These are phyloP conservation scores for Lyophyllum atratum DNA, from an alignment of 768 basidiomycete species.

Conservation along the genomic window DNA sequence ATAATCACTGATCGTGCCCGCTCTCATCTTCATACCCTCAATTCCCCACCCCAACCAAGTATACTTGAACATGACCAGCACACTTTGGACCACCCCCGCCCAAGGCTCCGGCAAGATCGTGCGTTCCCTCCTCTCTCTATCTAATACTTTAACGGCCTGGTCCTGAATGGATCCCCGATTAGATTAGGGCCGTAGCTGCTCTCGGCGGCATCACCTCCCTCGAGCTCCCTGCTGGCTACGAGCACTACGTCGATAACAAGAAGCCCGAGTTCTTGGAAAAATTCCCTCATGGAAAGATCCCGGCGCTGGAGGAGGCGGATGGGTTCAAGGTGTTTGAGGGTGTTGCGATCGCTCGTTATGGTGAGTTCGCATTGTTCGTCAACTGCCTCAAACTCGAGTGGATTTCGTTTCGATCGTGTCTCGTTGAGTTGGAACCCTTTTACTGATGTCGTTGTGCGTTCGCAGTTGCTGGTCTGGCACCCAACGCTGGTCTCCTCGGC, in stretches of 20 bases:
- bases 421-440: slow-evolving; percentile 2
- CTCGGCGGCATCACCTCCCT: slow-evolving; percentile 54
- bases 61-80: slow-evolving; percentile 55
- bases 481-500: slow-evolving; percentile 81
- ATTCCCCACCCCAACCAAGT: slow-evolving; percentile 16
- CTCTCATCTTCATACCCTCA: not conserved
- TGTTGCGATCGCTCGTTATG: slow-evolving; percentile 79
- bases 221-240: slow-evolving; percentile 53
- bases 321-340: slow-evolving; percentile 83
- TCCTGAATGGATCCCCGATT: slow-evolving; percentile 5
- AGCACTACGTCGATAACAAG: slow-evolving; percentile 66
- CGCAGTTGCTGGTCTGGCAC: slow-evolving; percentile 75
- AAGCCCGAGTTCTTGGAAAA: slow-evolving; percentile 70
- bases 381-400: no score
- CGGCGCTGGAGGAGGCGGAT: slow-evolving; percentile 74
- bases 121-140: slow-evolving; percentile 22
- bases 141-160: not conserved
- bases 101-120: slow-evolving; percentile 52
- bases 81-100: slow-evolving; percentile 53
- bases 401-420: slow-evolving; percentile 22
- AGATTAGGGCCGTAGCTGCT: slow-evolving; percentile 62
- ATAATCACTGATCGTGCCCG: not conserved
- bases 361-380: slow-evolving; percentile 54
- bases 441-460: slow-evolving; percentile 19
- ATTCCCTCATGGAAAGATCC: slow-evolving; percentile 84